phyloP scores from a whole-genome alignment of 78 protist genomes.

The Capsaspora owczarzaki region DNA sequence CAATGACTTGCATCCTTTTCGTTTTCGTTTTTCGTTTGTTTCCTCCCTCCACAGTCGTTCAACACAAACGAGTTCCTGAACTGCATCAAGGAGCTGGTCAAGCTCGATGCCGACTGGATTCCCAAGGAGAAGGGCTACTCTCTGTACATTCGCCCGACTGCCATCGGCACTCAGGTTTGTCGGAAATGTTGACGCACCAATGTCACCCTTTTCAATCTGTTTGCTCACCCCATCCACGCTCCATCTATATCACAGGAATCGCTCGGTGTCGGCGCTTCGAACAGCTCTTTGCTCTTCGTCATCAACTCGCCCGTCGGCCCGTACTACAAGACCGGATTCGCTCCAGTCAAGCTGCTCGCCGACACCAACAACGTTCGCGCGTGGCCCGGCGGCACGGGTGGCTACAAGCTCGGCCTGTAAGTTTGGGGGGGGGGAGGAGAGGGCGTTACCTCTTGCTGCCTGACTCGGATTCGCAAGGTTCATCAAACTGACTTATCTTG shows the following conservation, averaged over 20 bases:
- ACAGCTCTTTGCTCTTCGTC: conserved; percentile 35
- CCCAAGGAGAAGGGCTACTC: conserved; percentile 88
- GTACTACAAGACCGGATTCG: conserved; percentile 89
- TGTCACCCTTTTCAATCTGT: neutral
- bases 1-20: neutral
- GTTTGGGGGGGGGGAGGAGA: too few species aligned
- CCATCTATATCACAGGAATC: conserved; percentile 3
- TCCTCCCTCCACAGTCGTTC: conserved; percentile 21
- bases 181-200: neutral
- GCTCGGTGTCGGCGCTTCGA: conserved; percentile 67
- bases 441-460: neutral
- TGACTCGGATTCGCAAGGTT: neutral
- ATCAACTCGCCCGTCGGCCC: conserved; percentile 95
- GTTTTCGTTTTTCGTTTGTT: neutral
- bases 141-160: conserved; percentile 94
- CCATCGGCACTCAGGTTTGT: conserved; percentile 71
- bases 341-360: conserved; percentile 82
- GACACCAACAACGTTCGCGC: conserved; percentile 55
- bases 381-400: conserved; percentile 77
- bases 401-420: conserved; percentile 70
- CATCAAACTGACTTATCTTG: neutral
- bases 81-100: conserved; percentile 69
- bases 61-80: conserved; percentile 58
- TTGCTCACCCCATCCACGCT: neutral
- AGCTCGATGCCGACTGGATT: conserved; percentile 80